Base-by-base conservation (phyloP, 1,284 basidiomycete genomes). In the Sporisorium graminicola region DNA sequence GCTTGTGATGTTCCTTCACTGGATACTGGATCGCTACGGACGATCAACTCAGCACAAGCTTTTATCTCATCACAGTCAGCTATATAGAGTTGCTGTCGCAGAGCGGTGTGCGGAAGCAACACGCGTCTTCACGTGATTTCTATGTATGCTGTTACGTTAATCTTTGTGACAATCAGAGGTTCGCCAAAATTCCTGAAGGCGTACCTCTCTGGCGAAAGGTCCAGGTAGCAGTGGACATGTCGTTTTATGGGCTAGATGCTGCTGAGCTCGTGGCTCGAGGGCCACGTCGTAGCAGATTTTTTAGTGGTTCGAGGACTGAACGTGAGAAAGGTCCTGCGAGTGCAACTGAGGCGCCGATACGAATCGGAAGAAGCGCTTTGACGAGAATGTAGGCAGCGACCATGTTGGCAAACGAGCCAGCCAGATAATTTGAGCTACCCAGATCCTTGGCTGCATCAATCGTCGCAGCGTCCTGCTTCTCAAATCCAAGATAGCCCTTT, bases 351-450 rank as follows among this genome's bases (percentile, higher is more conserved):
- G 90, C 82, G 0, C 90, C 92, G 70, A 95, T 89, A 9, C 94
- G 90, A 20, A 92, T 82, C 2, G 94, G 93, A 4, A 94, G 82
- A 14, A 94, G 86, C 0, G 92, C 92, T 93, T 95, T 98, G 66
- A 92, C 92, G 7, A 90, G 87, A 1, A 91, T 91, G 84, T 96
- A 98, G 0, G 94, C 94, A 22, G 94, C 88, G 0, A 94, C 90
- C 26, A 81, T 73, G 42, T 83, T 81, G 24, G 83, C 80, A 37
- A 85, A 82, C 37, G 77, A 70, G 22, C 78, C 82, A 22, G 67
- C 76, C 79, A 93, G 92, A 12, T 91, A 91, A 14, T 86, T 80
- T 13, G 78, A 71, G 51, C 31, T 68, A 72, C 73, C 76, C 27
- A 78, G 70, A 37, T 77, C 78, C 51, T 76, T 78, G 54, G 64